Percentiles rank a stretch among this genome's conserved stretches.
Conservation (phyloP, 2,329 filamentous ascomycete genomes). For the Calonectria hongkongensis region DNA sequence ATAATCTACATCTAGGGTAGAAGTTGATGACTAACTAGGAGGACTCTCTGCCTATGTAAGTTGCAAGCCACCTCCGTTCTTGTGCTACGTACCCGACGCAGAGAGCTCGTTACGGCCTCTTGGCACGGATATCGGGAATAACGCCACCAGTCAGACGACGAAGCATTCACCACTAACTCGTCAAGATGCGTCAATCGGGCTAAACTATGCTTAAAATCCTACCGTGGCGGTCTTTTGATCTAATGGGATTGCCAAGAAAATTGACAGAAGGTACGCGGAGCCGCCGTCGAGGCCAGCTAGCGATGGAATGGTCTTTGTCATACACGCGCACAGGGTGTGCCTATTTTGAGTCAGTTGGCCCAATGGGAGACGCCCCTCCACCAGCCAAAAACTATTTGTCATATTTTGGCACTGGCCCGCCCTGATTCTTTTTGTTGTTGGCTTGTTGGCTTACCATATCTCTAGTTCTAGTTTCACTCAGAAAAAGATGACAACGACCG, state of each 20-base stretch:
- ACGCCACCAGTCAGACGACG: slow-evolving; percentile 8
- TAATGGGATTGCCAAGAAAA: slow-evolving; percentile 13
- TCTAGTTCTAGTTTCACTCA: neutral
- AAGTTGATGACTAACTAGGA: slow-evolving; percentile 20
- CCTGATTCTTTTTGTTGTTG: too few species aligned
- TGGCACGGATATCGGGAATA: slow-evolving; percentile 28
- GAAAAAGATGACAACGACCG: neutral
- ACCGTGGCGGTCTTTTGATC: neutral
- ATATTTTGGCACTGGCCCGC: too few species aligned
- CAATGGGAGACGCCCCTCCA: neutral
- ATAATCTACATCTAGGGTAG: slow-evolving; percentile 23
- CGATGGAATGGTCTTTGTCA: slow-evolving; percentile 16
- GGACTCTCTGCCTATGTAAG: neutral
- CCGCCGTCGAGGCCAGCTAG: slow-evolving; percentile 7
- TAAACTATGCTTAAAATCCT: slow-evolving; percentile 32
- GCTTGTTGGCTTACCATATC: too few species aligned
- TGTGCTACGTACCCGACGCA: slow-evolving; percentile 23
- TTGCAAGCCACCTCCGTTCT: slow-evolving; percentile 25
- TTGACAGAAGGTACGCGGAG: slow-evolving; percentile 18
- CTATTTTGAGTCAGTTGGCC: slow-evolving; percentile 11
- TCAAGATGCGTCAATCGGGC: slow-evolving; percentile 10
- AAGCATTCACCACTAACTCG: slow-evolving; percentile 15
- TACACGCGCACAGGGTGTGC: neutral
- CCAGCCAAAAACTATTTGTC: neutral
- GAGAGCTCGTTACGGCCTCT: slow-evolving; percentile 7